A percentile compares a stretch with the other conserved stretches of the same genome.
Conservation (phyloP, 306 rosid genomes). For the Purshia tridentata region DNA sequence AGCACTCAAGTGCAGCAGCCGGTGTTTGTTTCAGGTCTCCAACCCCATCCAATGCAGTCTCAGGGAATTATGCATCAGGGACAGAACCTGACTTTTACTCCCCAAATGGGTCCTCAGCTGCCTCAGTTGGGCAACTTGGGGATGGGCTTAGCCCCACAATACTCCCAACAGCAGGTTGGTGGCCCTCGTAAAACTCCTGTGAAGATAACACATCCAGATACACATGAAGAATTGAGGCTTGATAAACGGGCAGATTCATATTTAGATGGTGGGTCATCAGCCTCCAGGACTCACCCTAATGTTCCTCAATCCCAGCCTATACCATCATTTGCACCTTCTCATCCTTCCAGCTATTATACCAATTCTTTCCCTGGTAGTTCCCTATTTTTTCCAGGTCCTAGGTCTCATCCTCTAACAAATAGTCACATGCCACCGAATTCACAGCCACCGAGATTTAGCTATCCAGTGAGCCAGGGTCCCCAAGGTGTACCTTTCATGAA, state of each 20-base stretch:
- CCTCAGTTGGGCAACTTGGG: constrained; percentile 72
- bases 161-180: constrained; percentile 75
- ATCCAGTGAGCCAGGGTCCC: constrained; percentile 54
- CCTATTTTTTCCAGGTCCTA: constrained; percentile 39
- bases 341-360: constrained; percentile 49
- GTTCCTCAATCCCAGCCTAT: constrained; percentile 67
- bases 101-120: constrained; percentile 71
- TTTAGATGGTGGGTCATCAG: constrained; percentile 63
- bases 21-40: constrained; percentile 68
- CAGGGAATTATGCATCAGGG: constrained; percentile 72
- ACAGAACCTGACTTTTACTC: constrained; percentile 54
- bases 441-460: constrained; percentile 63
- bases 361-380: constrained; percentile 43
- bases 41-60: constrained; percentile 72
- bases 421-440: constrained; percentile 60
- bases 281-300: constrained; percentile 55
- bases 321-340: constrained; percentile 49
- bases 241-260: constrained; percentile 65
- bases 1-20: constrained; percentile 76
- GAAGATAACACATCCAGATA: constrained; percentile 94
- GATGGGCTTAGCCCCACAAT: constrained; percentile 51
- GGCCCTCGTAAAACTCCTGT: constrained; percentile 72
- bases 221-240: constrained; percentile 82
- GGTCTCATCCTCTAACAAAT: constrained; percentile 59
- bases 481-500: constrained; percentile 48